Evolutionary conservation across 805 yeast genomes (phyloP).

Genomic region (Komagataella populi): DNA sequence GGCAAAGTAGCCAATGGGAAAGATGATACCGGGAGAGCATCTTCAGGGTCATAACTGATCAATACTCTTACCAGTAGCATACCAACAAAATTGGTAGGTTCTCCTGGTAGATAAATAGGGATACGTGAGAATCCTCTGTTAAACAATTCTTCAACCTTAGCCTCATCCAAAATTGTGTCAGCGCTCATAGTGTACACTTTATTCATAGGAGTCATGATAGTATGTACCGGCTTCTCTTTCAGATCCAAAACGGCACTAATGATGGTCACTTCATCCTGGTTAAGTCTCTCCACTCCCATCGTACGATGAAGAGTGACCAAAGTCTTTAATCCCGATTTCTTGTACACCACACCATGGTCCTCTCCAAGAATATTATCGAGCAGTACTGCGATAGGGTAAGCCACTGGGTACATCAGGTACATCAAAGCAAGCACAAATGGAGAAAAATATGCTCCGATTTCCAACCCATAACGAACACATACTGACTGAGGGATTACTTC

Average conservation of each 20-base stretch:
- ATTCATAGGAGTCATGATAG: conserved; percentile 89
- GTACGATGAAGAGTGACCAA: conserved; percentile 86
- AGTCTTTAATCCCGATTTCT: conserved; percentile 85
- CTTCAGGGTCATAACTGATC: conserved; percentile 95
- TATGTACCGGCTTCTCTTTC: conserved; percentile 77
- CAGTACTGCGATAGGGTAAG: conserved; percentile 77
- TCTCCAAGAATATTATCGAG: conserved; percentile 81
- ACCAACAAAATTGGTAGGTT: conserved; percentile 84
- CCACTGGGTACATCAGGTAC: conserved; percentile 86
- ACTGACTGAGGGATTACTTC: conserved; percentile 93
- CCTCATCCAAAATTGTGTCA: conserved; percentile 71
- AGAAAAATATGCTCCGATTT: conserved; percentile 80
- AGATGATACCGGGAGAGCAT: conserved; percentile 79
- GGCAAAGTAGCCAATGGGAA: conserved; percentile 95
- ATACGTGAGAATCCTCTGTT: conserved; percentile 92
- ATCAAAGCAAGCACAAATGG: conserved; percentile 78
- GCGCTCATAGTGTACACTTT: conserved; percentile 83
- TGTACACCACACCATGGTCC: conserved; percentile 92
- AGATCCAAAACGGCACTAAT: conserved; percentile 87
- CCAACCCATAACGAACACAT: conserved; percentile 85
- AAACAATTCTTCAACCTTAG: conserved; percentile 76
- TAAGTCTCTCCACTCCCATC: conserved; percentile 89
- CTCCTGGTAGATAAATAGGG: conserved; percentile 84
- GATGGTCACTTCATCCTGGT: conserved; percentile 92
- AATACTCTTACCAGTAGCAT: conserved; percentile 87